Conservation (phyloP, 2,329 filamentous ascomycete species). For the Pseudogymnoascus verrucosus region DNA sequence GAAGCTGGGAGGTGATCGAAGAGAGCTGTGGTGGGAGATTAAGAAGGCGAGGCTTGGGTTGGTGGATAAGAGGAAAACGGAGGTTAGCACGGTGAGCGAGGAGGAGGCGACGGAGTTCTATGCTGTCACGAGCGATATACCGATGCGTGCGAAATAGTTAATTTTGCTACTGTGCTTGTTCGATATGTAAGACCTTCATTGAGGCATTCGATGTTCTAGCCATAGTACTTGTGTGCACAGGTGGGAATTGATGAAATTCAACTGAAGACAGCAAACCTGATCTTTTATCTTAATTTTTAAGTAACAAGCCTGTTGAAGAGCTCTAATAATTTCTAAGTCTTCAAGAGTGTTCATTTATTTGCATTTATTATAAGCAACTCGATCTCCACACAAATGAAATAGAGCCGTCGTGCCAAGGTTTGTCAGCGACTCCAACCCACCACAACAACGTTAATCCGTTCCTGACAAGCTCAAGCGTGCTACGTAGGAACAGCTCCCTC, state of each 20-base stretch:
- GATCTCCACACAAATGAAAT: not conserved
- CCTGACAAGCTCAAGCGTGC: slow-evolving; percentile 5
- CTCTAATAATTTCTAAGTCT: not conserved
- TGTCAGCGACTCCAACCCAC: not conserved
- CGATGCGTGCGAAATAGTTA: slow-evolving; percentile 2
- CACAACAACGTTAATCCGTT: slow-evolving; percentile 5
- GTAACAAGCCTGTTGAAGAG: not conserved
- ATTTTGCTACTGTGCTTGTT: not conserved
- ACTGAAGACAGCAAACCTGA: not conserved
- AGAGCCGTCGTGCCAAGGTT: not conserved
- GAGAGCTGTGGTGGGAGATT: slow-evolving; percentile 75
- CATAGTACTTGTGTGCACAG: not conserved
- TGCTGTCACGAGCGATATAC: slow-evolving; percentile 1
- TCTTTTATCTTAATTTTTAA: not conserved
- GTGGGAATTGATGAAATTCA: not conserved
- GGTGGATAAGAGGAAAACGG: slow-evolving; percentile 56
- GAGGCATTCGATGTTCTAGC: not conserved
- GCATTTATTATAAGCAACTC: not conserved
- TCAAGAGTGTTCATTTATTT: not conserved
- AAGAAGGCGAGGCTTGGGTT: slow-evolving; percentile 61
- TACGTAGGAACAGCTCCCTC: not conserved
- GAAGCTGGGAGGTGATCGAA: slow-evolving; percentile 66
- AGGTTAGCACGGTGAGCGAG: slow-evolving; percentile 56
- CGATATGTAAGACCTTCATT: not conserved
- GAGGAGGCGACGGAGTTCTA: slow-evolving; percentile 57